Conservation (phyloP, 805 yeast species). For the Kuraishia piskuri region DNA sequence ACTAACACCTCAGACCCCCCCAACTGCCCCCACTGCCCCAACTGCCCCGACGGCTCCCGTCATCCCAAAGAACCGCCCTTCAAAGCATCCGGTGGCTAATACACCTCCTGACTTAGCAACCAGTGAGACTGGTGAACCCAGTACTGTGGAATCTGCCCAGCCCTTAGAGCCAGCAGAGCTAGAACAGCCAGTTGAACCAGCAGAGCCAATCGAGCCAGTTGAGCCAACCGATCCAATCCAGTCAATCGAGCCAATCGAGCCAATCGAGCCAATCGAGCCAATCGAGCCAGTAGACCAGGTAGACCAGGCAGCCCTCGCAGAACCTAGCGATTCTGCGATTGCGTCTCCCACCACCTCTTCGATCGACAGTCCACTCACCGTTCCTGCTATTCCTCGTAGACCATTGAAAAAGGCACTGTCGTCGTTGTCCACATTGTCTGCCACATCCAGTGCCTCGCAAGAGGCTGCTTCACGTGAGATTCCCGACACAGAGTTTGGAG, state of each 20-base stretch:
- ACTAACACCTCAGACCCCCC: not conserved
- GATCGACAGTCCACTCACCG: not conserved
- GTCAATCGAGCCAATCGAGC: no score
- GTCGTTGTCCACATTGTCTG: not conserved
- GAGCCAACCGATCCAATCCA: no score
- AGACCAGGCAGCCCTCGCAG: no score
- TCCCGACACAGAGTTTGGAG: not conserved
- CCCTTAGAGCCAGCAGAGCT: no score
- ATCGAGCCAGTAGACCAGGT: no score
- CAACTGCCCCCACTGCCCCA: no score
- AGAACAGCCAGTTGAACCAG: no score
- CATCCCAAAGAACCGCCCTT: not conserved
- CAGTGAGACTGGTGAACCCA: not conserved
- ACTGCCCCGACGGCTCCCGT: no score
- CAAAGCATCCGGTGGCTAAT: not conserved
- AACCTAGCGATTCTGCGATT: no score
- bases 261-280: no score
- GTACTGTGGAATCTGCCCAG: no score
- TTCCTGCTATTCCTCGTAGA: not conserved
- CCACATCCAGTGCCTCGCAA: not conserved
- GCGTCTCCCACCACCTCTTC: not conserved
- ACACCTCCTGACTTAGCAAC: not conserved
- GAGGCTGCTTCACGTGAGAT: not conserved
- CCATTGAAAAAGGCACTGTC: not conserved
- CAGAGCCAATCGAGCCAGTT: no score